phyloP scores from a whole-genome alignment of 805 yeast genomes.

The Kluyveromyces nonfermentans region DNA sequence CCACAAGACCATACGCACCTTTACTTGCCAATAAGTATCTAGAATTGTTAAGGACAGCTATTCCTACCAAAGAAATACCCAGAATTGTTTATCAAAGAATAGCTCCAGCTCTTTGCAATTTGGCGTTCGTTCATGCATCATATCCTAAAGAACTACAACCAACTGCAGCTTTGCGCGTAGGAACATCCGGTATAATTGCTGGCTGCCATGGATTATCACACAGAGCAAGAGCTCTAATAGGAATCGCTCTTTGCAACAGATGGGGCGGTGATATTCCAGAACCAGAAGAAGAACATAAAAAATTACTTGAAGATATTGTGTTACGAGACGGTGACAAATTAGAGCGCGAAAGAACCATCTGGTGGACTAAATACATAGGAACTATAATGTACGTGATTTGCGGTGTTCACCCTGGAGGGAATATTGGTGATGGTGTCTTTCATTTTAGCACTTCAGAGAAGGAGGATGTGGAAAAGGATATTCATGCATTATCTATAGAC shows the following conservation, averaged over 20 bases:
- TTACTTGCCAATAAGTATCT: conserved; percentile 49
- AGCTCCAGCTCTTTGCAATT: conserved; percentile 61
- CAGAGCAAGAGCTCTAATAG: conserved; percentile 58
- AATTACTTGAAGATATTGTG: conserved; percentile 40
- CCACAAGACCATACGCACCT: conserved; percentile 66
- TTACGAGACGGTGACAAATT: conserved; percentile 35
- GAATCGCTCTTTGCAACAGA: conserved; percentile 65
- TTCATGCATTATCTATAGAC: conserved; percentile 13
- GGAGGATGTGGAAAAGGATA: conserved; percentile 20
- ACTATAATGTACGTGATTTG: conserved; percentile 68
- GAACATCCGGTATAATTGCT: conserved; percentile 64
- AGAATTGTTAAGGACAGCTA: conserved; percentile 42
- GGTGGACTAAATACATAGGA: conserved; percentile 71
- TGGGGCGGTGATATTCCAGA: conserved; percentile 77
- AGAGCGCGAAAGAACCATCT: conserved; percentile 40
- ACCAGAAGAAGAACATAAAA: conserved; percentile 38
- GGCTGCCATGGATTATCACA: conserved; percentile 72
- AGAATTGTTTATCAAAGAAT: conserved; percentile 47
- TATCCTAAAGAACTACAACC: conserved; percentile 72
- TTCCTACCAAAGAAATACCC: conserved; percentile 52
- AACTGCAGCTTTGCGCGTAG: conserved; percentile 61
- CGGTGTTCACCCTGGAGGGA: conserved; percentile 77
- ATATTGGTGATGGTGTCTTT: conserved; percentile 52
- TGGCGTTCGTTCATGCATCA: conserved; percentile 68
- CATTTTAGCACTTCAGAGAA: conserved; percentile 33